Conservation (phyloP, 2,329 filamentous ascomycete genomes). For the Ophiostoma populinum region DNA sequence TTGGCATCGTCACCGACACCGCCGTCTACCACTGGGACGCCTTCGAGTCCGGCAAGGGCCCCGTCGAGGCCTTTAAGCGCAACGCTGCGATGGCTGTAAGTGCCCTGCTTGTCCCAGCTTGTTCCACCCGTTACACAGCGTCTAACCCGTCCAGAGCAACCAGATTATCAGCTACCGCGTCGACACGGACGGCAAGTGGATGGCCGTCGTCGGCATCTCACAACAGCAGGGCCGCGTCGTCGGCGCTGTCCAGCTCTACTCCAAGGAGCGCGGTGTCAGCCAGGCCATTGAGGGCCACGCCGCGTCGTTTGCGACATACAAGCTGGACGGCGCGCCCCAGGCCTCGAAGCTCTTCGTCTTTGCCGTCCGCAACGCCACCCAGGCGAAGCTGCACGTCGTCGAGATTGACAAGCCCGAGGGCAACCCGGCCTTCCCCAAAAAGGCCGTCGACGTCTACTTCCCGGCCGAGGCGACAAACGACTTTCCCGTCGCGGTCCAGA, state of each 20-base stretch:
- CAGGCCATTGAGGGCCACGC: slow-evolving; percentile 97
- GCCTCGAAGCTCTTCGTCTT: slow-evolving; percentile 96
- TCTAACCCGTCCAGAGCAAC: slow-evolving; percentile 46
- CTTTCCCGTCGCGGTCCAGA: slow-evolving; percentile 94
- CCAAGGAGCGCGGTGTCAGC: slow-evolving; percentile 87
- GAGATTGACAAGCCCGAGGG: slow-evolving; percentile 87
- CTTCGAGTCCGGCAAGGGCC: slow-evolving; percentile 64
- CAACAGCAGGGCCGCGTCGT: slow-evolving; percentile 86
- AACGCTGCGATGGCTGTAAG: slow-evolving; percentile 74
- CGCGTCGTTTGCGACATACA: slow-evolving; percentile 78
- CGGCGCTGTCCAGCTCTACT: slow-evolving; percentile 94
- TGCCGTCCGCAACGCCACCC: slow-evolving; percentile 73
- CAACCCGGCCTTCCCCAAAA: slow-evolving; percentile 85
- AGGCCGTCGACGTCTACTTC: slow-evolving; percentile 95
- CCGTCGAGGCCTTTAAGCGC: slow-evolving; percentile 86
- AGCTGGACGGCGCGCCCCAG: slow-evolving; percentile 72
- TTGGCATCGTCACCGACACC: slow-evolving; percentile 81
- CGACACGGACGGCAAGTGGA: slow-evolving; percentile 93
- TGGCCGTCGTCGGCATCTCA: slow-evolving; percentile 91
- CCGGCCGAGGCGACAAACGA: slow-evolving; percentile 89
- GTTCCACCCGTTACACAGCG: background rate
- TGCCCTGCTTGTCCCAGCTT: slow-evolving; percentile 14
- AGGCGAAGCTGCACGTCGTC: slow-evolving; percentile 92
- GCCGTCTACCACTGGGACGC: slow-evolving; percentile 97
- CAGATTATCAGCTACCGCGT: slow-evolving; percentile 99